phyloP scores from a whole-genome alignment of 306 rosid genomes.

The Trifolium fragiferum region DNA sequence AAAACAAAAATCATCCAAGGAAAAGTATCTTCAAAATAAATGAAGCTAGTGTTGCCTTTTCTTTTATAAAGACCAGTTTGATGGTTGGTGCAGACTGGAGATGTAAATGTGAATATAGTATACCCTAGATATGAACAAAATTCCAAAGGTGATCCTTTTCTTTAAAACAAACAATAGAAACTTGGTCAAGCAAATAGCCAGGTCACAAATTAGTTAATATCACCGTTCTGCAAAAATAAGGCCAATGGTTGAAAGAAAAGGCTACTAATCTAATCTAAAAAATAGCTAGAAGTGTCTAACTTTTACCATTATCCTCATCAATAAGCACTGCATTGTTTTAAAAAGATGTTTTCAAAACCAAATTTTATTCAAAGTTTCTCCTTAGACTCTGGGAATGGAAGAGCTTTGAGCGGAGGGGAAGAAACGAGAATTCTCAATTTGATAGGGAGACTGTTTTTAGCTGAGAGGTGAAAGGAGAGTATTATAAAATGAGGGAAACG shows the following conservation, averaged over 20 bases:
- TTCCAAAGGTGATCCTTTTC: slow-evolving; percentile 4
- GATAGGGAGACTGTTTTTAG: not conserved
- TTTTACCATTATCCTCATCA: not conserved
- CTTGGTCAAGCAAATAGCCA: slow-evolving; percentile 11
- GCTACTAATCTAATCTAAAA: slow-evolving; percentile 1
- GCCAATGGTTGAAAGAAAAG: not conserved
- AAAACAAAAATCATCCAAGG: slow-evolving; percentile 29
- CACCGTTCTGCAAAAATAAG: slow-evolving; percentile 1
- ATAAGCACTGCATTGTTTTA: slow-evolving; percentile 28
- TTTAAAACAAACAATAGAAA: not conserved
- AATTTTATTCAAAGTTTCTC: slow-evolving; percentile 29
- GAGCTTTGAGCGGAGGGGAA: not conserved
- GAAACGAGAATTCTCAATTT: not conserved
- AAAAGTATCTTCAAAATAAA: slow-evolving; percentile 10
- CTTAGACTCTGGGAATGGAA: not conserved
- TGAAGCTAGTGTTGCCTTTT: not conserved
- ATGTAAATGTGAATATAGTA: slow-evolving; percentile 29
- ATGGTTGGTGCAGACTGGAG: slow-evolving; percentile 31
- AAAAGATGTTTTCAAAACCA: slow-evolving; percentile 18
- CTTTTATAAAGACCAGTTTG: not conserved
- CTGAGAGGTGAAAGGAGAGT: not conserved
- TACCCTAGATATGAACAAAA: slow-evolving; percentile 19
- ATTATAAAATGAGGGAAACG: not conserved
- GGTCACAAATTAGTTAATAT: slow-evolving; percentile 5
- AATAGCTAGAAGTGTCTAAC: not conserved